Base-by-base conservation (phyloP, 129 eudicot species). In the Lactuca sativa region DNA sequence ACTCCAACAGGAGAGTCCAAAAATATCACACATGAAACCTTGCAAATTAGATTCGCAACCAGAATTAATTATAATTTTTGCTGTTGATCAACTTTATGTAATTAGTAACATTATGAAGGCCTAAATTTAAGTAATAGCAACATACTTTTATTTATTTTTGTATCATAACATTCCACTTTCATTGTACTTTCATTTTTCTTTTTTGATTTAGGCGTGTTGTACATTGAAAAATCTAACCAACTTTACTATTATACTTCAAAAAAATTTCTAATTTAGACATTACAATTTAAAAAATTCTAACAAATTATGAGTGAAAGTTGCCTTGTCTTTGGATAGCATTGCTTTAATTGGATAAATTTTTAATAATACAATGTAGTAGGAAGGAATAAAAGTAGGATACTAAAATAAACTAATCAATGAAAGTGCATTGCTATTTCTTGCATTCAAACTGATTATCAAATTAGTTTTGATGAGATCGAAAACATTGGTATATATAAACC, bases 1-100 rank as follows among this genome's bases (percentile, higher is more conserved):
- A 90, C 97, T 59, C 99, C 99, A 76, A 89, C 90, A 31, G 99
- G 99, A 62, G 99, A 87, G 76, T 90, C 99, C 83, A 95, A 74
- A 81, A 87, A 95, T 70, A 95, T 72, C 16, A 95, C 51, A 36
- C 78, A 90, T 57, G 97, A 85, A 40, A 95, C 96, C 99, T 93
- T 55, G 48, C n/a, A 9, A 21, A 71, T 37, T 53, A 38, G 21
- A n/a, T 53, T 47, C 52, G 5, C 5, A 12, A 47, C 52, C 6
- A 47, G 9, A 47, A 47, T 12, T 47, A 47, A 47, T 12, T 47
- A 47, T 12, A 47, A 47, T 12, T 47, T n/a, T 47, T 47, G 49
- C 15, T 47, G 7, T 11, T 51, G n/a, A 60, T 54, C 57, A 40
- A 76, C 11, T 52, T 52, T 41, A 58, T 13, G 34, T 47, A 47